Conservation (phyloP, 305 asterid species). For the Fraxinus ornus region DNA sequence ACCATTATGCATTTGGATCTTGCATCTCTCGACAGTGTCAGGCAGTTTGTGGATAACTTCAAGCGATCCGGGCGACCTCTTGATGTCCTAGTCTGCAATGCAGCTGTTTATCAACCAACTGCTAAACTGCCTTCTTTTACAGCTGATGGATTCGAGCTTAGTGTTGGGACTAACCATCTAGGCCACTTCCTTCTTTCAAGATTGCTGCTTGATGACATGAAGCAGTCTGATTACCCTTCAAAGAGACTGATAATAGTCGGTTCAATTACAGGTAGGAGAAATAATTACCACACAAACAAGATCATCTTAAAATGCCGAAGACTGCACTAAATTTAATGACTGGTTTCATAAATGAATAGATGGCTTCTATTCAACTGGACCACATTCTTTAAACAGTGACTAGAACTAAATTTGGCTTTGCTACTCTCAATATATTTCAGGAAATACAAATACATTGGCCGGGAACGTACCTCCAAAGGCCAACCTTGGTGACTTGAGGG, state of each 20-base stretch:
- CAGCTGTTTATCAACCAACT: constrained; percentile 86
- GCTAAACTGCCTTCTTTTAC: constrained; percentile 82
- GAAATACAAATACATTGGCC: constrained; percentile 90
- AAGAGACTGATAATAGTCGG: constrained; percentile 91
- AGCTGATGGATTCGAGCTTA: constrained; percentile 91
- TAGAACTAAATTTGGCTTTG: neutral
- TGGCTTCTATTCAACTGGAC: neutral
- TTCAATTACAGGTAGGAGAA: constrained; percentile 72
- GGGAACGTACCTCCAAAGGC: constrained; percentile 99
- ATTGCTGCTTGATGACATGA: constrained; percentile 75
- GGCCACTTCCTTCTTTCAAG: constrained; percentile 92
- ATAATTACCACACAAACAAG: neutral
- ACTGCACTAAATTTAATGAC: neutral
- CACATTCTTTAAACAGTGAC: neutral
- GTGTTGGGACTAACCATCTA: constrained; percentile 91
- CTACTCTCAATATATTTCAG: constrained; percentile 31
- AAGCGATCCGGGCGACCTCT: constrained; percentile 61
- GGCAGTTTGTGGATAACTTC: constrained; percentile 76
- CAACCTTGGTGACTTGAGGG: constrained; percentile 85
- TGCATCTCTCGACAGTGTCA: constrained; percentile 80
- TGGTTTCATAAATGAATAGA: neutral
- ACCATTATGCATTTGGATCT: constrained; percentile 91
- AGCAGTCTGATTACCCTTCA: constrained; percentile 74
- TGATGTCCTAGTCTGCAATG: constrained; percentile 89
- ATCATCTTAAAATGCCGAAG: neutral